These are phyloP conservation scores for Balamuthia mandrillaris DNA, from an alignment of 208 protist species.

Conservation along the genomic window DNA sequence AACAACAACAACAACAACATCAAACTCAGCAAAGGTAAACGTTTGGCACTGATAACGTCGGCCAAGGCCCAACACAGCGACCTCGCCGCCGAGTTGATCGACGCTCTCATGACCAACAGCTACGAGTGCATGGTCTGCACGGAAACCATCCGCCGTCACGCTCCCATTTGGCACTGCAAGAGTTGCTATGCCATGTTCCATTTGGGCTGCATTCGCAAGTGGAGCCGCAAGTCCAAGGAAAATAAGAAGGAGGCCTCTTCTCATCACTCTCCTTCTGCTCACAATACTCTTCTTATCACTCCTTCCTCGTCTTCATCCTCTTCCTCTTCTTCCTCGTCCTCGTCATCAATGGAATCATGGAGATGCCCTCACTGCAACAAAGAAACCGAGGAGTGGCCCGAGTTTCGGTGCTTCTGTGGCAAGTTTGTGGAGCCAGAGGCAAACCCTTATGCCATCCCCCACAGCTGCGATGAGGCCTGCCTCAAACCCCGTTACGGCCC, in stretches of 20 bases:
- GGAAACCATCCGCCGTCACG: slow-evolving; percentile 32
- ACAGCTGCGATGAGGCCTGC: slow-evolving; percentile 66
- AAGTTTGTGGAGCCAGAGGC: slow-evolving; percentile 48
- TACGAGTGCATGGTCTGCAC: slow-evolving; percentile 73
- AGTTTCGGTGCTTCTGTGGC: slow-evolving; percentile 66
- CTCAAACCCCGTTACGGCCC: slow-evolving; percentile 41
- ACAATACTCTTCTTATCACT: background rate
- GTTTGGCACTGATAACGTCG: too few relatives aligned
- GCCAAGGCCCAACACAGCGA: too few relatives aligned
- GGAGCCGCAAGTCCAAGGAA: slow-evolving; percentile 36
- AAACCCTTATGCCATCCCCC: slow-evolving; percentile 52
- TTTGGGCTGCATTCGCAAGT: slow-evolving; percentile 60
- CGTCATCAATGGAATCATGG: slow-evolving; percentile 4
- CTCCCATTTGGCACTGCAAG: slow-evolving; percentile 56
- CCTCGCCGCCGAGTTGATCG: slow-evolving; percentile 5
- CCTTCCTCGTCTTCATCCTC: background rate
- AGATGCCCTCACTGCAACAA: slow-evolving; percentile 62
- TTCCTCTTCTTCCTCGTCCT: background rate
- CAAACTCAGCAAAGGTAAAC: too few relatives aligned
- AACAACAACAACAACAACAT: too few relatives aligned
- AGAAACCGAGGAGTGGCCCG: background rate
- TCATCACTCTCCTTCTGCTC: background rate
- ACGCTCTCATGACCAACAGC: slow-evolving; percentile 39
- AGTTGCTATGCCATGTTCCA: slow-evolving; percentile 68
- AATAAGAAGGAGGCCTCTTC: background rate